Evolutionary conservation across 768 basidiomycete genomes (phyloP), one percentile per base, ranked within the genome.

Genomic region (Suillus occidentalis): DNA sequence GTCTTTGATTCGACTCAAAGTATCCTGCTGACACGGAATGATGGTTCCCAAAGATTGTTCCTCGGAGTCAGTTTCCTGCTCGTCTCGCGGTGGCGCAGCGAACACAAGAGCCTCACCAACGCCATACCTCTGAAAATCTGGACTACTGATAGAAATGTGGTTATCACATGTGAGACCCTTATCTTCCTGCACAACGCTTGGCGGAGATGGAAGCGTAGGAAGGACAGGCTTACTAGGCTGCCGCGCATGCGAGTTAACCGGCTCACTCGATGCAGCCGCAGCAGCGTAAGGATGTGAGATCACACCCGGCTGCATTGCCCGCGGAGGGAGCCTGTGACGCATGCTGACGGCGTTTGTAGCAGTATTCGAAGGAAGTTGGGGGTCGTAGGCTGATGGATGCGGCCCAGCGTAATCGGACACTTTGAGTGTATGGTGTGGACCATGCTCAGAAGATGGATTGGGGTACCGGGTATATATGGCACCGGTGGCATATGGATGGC

Each of bases 81-180:
- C 57, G 25, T 59, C 57, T 28, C 18, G 57, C 25, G 39, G 40
- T 28, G 57, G 65, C 50, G 77, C 77, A 64, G 83, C 77, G 69
- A 84, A 83, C 3, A 82, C 83, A 42, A 92, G 79, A 20, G 86
- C 85, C 65, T 90, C 89, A 10, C 85, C 89, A 9, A 91, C 82
- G 13, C 85, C 87, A 47, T 87, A 84, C 31, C 76, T 82, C 74
- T 85, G 83, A 66, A 83, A 76, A 43, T 77, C 67, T 22, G 66
- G 28, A 55, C 72, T 67, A 40, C 61, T 75, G 49, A 76, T 65
- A 12, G 76, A 76, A 55, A 74, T 55, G 34, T 75, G 72, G 7
- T 71, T 68, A 42, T 65, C 2, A 74, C 74, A 68, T 76, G 75
- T 60, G 66, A 71, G 78, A 66, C 79, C 10, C 2, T 6, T 7